phyloP scores from a whole-genome alignment of 108 stramenopile species.

The Nannochloropsis gaditana region DNA sequence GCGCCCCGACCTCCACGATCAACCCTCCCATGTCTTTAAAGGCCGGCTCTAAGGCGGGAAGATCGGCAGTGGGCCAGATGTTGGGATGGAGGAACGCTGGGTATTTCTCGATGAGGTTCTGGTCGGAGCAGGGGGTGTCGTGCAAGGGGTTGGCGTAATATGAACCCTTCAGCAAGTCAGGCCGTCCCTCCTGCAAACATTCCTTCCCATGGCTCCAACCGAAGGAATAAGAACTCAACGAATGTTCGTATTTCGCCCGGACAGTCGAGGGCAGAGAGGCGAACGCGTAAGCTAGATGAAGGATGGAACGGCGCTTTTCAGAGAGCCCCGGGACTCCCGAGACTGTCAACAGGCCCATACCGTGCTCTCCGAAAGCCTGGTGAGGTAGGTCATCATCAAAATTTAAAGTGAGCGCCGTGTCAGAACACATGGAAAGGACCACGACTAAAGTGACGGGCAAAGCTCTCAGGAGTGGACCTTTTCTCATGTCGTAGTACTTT shows the following conservation, averaged over 20 bases:
- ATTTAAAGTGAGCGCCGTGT: not conserved
- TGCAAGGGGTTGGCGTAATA: slow-evolving; percentile 86
- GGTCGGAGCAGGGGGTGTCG: slow-evolving; percentile 52
- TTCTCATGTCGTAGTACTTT: not conserved
- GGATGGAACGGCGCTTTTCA: slow-evolving; percentile 18
- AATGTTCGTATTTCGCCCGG: slow-evolving; percentile 58
- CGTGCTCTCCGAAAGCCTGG: slow-evolving; percentile 33
- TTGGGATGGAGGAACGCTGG: slow-evolving; percentile 45
- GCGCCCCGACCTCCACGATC: slow-evolving; percentile 64
- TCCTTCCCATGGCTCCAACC: slow-evolving; percentile 90
- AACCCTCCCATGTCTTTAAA: slow-evolving; percentile 67
- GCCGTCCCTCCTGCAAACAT: slow-evolving; percentile 62
- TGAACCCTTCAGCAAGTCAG: slow-evolving; percentile 76
- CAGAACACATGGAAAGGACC: not conserved
- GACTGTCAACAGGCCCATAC: slow-evolving; percentile 31
- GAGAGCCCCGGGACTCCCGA: slow-evolving; percentile 32
- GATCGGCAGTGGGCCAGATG: slow-evolving; percentile 54
- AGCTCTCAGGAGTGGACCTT: not conserved
- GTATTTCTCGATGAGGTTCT: slow-evolving; percentile 34
- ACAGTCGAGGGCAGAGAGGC: slow-evolving; percentile 54
- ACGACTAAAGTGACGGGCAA: too few species aligned
- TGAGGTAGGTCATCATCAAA: not conserved
- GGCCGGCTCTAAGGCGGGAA: slow-evolving; percentile 68
- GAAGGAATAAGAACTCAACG: slow-evolving; percentile 65
- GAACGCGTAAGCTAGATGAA: slow-evolving; percentile 31